Percentiles rank a stretch among this genome's conserved stretches.
Conservation (phyloP, 148 eudicot genomes). For the Bassia scoparia region DNA sequence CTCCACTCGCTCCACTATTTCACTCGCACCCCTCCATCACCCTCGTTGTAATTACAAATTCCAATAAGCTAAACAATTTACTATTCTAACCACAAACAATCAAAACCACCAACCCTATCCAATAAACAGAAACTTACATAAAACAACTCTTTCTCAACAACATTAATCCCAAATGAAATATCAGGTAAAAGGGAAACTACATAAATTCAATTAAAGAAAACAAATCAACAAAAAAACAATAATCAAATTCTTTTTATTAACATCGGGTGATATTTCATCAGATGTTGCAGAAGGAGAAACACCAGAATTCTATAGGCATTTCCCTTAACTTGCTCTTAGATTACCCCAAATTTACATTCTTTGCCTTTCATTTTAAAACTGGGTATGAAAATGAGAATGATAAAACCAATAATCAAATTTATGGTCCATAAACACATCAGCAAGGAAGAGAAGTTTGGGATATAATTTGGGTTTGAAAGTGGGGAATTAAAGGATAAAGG, state of each 20-base stretch:
- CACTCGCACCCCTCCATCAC: too few relatives aligned
- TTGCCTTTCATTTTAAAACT: slow-evolving; percentile 22
- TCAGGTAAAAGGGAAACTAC: not conserved
- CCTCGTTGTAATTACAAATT: too few relatives aligned
- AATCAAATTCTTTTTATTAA: slow-evolving; percentile 55
- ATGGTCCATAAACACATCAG: slow-evolving; percentile 23
- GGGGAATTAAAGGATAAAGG: slow-evolving; percentile 1
- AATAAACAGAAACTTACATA: not conserved
- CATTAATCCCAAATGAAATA: not conserved
- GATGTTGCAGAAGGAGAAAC: slow-evolving; percentile 67
- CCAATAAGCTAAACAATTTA: not conserved
- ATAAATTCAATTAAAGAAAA: not conserved
- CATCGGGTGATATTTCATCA: slow-evolving; percentile 93
- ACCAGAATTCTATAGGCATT: slow-evolving; percentile 86
- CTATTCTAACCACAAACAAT: not conserved
- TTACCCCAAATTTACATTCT: slow-evolving; percentile 7
- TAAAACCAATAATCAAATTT: slow-evolving; percentile 11
- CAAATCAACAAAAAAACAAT: not conserved
- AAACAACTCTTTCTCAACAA: too few relatives aligned
- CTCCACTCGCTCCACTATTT: too few relatives aligned
- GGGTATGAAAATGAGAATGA: slow-evolving; percentile 13
- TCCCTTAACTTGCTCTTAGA: slow-evolving; percentile 55
- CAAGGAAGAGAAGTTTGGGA: slow-evolving; percentile 9
- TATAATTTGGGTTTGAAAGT: slow-evolving; percentile 21
- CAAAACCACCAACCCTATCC: not conserved